Conservation (phyloP, 371 early-diverging fungal species). For the Saksenaea vasiformis region DNA sequence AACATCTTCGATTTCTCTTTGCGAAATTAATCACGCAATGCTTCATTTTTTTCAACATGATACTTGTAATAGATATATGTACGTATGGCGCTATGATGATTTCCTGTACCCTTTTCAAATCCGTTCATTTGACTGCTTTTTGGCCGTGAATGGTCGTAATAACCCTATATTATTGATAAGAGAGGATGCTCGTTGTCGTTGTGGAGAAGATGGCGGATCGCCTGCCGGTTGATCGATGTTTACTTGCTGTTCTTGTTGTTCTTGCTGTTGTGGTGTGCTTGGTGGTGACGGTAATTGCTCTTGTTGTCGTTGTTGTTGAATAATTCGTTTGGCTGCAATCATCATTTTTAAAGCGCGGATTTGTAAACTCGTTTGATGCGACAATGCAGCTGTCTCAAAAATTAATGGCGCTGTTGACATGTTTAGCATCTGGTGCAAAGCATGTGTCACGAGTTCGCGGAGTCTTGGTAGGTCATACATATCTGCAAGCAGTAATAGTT, state of each 20-base stretch:
- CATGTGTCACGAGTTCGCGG: constrained; percentile 47
- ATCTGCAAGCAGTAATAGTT: constrained; percentile 58
- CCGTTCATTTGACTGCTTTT: background rate
- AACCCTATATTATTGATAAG: background rate
- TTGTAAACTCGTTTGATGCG: constrained; percentile 54
- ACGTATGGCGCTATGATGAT: background rate
- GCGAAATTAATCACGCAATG: background rate
- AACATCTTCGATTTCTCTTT: background rate
- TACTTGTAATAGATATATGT: background rate
- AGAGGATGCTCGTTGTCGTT: background rate
- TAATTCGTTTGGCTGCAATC: constrained; percentile 43
- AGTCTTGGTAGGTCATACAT: constrained; percentile 57
- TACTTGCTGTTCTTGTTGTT: background rate
- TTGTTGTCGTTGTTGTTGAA: constrained; percentile 28
- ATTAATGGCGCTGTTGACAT: constrained; percentile 62
- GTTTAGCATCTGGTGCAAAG: constrained; percentile 58
- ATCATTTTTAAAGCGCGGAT: constrained; percentile 53
- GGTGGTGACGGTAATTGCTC: constrained; percentile 7
- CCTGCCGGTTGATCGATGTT: background rate
- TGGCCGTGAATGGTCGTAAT: background rate
- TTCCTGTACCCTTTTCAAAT: background rate
- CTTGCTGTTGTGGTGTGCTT: background rate
- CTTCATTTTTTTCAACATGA: background rate
- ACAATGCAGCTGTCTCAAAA: constrained; percentile 55
- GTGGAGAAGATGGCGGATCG: background rate